Conservation (phyloP, 192 early-diverging fungal species). For the Podila minutissima region DNA sequence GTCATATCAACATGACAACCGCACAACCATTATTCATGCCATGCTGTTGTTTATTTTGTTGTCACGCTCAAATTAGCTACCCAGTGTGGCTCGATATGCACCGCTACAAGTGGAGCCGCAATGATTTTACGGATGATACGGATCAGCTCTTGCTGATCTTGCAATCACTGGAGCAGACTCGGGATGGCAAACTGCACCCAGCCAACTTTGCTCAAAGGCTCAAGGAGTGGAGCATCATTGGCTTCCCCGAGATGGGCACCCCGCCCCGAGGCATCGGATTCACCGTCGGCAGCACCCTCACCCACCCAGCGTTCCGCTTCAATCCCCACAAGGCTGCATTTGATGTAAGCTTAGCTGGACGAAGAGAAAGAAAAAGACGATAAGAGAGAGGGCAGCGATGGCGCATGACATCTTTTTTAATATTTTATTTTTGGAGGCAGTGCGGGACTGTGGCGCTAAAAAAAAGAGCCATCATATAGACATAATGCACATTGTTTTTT, state of each 20-base stretch:
- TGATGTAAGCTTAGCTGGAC: conserved; percentile 20
- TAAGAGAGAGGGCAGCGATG: too few relatives aligned
- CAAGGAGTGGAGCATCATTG: conserved; percentile 61
- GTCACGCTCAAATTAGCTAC: conserved; percentile 1
- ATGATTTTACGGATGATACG: conserved; percentile 61
- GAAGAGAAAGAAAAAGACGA: background rate
- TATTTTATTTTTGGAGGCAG: too few relatives aligned
- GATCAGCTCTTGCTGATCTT: conserved; percentile 70
- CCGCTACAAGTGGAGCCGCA: conserved; percentile 48
- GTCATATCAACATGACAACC: too few relatives aligned
- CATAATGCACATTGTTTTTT: background rate
- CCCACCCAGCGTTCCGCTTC: conserved; percentile 52
- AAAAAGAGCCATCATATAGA: background rate
- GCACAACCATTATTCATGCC: background rate
- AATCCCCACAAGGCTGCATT: conserved; percentile 59
- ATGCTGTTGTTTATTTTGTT: background rate
- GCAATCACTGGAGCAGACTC: conserved; percentile 55
- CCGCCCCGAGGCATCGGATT: conserved; percentile 64
- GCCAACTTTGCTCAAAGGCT: conserved; percentile 61
- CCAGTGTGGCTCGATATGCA: conserved; percentile 53
- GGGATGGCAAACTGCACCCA: conserved; percentile 59
- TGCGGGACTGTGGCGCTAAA: background rate
- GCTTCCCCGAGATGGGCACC: conserved; percentile 63
- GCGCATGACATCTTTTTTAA: too few relatives aligned
- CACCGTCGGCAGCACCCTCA: conserved; percentile 60